These are phyloP conservation scores for Lasiodiplodia citricola DNA, from an alignment of 2,329 filamentous ascomycete genomes.

Conservation along the genomic window DNA sequence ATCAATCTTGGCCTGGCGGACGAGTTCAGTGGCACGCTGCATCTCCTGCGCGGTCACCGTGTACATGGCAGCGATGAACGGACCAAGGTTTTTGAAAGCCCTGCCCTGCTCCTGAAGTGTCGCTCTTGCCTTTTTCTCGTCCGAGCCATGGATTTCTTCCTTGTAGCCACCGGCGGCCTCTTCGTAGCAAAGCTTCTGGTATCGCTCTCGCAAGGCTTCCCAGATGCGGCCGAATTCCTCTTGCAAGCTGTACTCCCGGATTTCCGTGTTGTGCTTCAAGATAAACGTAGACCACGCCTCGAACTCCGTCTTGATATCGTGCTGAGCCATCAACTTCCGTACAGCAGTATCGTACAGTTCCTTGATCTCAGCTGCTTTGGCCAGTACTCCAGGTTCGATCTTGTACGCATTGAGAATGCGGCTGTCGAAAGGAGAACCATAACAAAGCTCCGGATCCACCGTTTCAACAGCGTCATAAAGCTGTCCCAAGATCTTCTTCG, in stretches of 20 bases:
- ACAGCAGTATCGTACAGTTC: constrained; percentile 76
- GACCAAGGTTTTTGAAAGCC: constrained; percentile 65
- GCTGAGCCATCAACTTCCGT: constrained; percentile 80
- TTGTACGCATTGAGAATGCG: constrained; percentile 71
- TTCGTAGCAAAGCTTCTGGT: constrained; percentile 69
- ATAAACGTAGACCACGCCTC: constrained; percentile 91
- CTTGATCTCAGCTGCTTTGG: constrained; percentile 71
- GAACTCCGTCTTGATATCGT: constrained; percentile 84
- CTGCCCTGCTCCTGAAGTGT: constrained; percentile 52
- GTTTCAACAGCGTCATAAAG: constrained; percentile 79
- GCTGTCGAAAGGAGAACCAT: constrained; percentile 73
- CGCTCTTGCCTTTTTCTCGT: neutral
- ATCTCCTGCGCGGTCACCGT: constrained; percentile 76
- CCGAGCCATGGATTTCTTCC: constrained; percentile 51
- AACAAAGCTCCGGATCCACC: constrained; percentile 75
- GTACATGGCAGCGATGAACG: constrained; percentile 88
- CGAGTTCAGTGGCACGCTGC: constrained; percentile 61
- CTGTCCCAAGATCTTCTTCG: constrained; percentile 73
- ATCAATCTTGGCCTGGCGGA: constrained; percentile 45
- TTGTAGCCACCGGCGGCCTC: constrained; percentile 63
- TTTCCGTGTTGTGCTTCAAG: constrained; percentile 72
- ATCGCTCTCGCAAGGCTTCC: constrained; percentile 69
- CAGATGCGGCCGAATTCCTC: constrained; percentile 79
- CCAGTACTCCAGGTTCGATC: constrained; percentile 60
- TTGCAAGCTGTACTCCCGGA: constrained; percentile 82